Conservation (phyloP, 345 rosid species). For the Rhodomyrtus tomentosa region DNA sequence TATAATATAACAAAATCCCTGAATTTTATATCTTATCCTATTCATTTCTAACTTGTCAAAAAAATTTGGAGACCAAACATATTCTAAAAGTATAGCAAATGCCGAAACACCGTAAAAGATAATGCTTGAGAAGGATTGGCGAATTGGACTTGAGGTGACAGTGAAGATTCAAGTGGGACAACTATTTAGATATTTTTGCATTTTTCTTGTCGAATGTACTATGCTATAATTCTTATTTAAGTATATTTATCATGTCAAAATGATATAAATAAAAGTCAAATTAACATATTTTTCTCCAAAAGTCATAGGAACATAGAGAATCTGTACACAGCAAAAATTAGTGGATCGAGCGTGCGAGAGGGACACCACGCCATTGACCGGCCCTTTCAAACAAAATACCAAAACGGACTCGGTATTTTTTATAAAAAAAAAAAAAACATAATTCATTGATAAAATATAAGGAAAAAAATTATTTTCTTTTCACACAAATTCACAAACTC, state of each 20-base stretch:
- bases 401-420: not conserved
- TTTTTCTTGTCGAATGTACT: too few relatives aligned
- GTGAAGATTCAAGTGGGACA: too few relatives aligned
- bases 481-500: not conserved
- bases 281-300: not conserved
- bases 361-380: not conserved
- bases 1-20: too few relatives aligned
- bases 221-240: too few relatives aligned
- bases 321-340: not conserved
- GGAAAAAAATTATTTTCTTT: not conserved
- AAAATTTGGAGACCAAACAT: too few relatives aligned
- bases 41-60: too few relatives aligned
- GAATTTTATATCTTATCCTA: too few relatives aligned
- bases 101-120: too few relatives aligned
- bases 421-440: not conserved
- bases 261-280: not conserved
- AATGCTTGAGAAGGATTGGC: too few relatives aligned
- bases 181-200: too few relatives aligned
- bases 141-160: too few relatives aligned
- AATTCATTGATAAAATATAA: not conserved
- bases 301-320: not conserved
- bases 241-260: not conserved
- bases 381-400: not conserved
- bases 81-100: too few relatives aligned
- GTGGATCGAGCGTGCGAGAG: not conserved